Evolutionary conservation across 2,329 filamentous ascomycete genomes (phyloP), one percentile per base, ranked within the genome.

Genomic region (Sporothrix dimorphospora): DNA sequence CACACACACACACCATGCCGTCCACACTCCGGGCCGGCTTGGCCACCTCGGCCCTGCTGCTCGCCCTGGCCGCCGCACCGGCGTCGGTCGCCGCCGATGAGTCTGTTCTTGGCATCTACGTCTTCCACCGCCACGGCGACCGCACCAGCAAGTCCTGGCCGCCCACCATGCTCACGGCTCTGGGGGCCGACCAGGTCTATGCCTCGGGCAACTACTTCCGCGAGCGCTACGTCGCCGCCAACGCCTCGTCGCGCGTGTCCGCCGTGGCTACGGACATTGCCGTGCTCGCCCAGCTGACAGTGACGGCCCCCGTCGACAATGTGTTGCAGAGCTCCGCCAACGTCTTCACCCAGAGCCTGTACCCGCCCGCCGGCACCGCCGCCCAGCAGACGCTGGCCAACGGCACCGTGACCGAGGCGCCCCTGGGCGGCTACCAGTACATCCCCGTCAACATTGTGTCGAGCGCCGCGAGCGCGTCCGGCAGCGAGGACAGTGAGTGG

Each of bases 121-220:
- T 97, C 81, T 97, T 97, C 85, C 90, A 93, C 77, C 92, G 94
- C 61, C 94, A 98, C 83, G 94, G 94, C 72, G 94, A 98, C 81
- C 90, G 94, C 71, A 95, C 94, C 0, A 83, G 93, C 75, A 97
- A 97, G 83, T 85, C 88, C 21, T 89, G 89, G 74, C 85, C 89
- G 61, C 91, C 92, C 14, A 89, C 92, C 38, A 86, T 87, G 75
- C 82, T 98, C 79, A 97, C 94, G 14, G 86, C 91, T 73, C 86
- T 97, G 69, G 94, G 94, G 42, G 94, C 94, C 79, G 83, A 87
- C 65, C 86, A 98, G 83, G 89, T 94, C 76, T 91, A 89, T 81
- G 84, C 85, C 63, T 90, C 91, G 0, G 94, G 93, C 74, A 80
- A 84, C 72, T 95, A 91, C 86, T 97, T 91, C 82, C 91, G 93